phyloP scores from a whole-genome alignment of 2,329 filamentous ascomycete genomes.

The Diaporthe caulivora region DNA sequence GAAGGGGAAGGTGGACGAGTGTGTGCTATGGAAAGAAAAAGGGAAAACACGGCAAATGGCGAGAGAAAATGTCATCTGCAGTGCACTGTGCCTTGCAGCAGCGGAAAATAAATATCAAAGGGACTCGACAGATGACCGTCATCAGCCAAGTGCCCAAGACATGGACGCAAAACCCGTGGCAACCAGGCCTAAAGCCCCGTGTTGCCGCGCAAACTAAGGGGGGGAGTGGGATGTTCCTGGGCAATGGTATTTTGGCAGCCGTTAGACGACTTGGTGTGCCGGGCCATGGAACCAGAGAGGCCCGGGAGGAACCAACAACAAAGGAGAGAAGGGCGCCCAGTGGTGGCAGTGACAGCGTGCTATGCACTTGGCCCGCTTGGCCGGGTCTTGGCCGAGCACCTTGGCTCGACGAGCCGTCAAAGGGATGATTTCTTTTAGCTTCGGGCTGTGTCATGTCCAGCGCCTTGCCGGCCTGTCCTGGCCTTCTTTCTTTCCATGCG shows the following conservation, averaged over 20 bases:
- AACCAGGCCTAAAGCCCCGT: constrained; percentile 9
- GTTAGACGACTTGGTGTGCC: constrained; percentile 18
- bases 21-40: neutral
- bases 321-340: constrained; percentile 24
- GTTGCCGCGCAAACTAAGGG: constrained; percentile 12
- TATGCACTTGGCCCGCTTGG: constrained; percentile 38
- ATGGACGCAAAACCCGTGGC: constrained; percentile 18
- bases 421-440: constrained; percentile 21
- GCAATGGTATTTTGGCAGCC: constrained; percentile 27
- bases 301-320: neutral
- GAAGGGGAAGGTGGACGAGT: neutral
- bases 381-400: constrained; percentile 33
- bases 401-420: constrained; percentile 17
- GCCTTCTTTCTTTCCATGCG: neutral
- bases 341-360: constrained; percentile 22
- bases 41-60: constrained; percentile 1
- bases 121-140: neutral
- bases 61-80: neutral
- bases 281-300: neutral
- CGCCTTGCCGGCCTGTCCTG: constrained; percentile 3
- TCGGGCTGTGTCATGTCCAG: constrained; percentile 14
- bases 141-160: constrained; percentile 32
- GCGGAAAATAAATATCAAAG: neutral
- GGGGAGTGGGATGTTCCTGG: constrained; percentile 5
- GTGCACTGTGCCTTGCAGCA: constrained; percentile 27